These are phyloP conservation scores for Dovyalis caffra DNA, from an alignment of 345 rosid genomes.

Conservation along the genomic window DNA sequence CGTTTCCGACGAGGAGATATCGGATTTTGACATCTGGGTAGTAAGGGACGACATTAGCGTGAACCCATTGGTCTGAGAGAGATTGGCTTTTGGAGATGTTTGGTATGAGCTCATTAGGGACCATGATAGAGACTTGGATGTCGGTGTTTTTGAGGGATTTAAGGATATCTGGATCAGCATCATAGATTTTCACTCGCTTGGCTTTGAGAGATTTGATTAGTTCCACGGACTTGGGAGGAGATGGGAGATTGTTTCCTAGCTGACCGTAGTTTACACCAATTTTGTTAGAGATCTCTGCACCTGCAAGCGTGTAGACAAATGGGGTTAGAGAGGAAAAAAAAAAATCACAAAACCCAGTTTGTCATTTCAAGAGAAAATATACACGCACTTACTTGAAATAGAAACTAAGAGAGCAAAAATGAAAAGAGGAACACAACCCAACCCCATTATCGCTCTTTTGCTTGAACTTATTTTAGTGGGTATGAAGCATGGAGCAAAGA, in stretches of 20 bases:
- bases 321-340: background rate
- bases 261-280: conserved; percentile 81
- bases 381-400: conserved; percentile 2
- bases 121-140: conserved; percentile 62
- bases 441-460: background rate
- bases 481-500: background rate
- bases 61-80: conserved; percentile 63
- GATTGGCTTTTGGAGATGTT: conserved; percentile 40
- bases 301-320: conserved; percentile 20
- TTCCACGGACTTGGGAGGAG: conserved; percentile 43
- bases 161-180: conserved; percentile 66
- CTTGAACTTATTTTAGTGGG: background rate
- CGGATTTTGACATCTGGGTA: conserved; percentile 67
- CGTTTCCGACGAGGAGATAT: conserved; percentile 86
- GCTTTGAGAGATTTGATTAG: conserved; percentile 57
- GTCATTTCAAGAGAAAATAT: background rate
- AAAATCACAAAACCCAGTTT: background rate
- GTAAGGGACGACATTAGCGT: conserved; percentile 51
- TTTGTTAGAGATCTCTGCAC: conserved; percentile 45
- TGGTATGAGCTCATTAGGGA: conserved; percentile 61
- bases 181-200: conserved; percentile 66
- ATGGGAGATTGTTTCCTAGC: conserved; percentile 71
- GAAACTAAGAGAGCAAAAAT: conserved; percentile 12
- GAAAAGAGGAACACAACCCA: background rate
- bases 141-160: conserved; percentile 46